phyloP scores from a whole-genome alignment of 164 flowering plant genomes.

The Malania oleifera region DNA sequence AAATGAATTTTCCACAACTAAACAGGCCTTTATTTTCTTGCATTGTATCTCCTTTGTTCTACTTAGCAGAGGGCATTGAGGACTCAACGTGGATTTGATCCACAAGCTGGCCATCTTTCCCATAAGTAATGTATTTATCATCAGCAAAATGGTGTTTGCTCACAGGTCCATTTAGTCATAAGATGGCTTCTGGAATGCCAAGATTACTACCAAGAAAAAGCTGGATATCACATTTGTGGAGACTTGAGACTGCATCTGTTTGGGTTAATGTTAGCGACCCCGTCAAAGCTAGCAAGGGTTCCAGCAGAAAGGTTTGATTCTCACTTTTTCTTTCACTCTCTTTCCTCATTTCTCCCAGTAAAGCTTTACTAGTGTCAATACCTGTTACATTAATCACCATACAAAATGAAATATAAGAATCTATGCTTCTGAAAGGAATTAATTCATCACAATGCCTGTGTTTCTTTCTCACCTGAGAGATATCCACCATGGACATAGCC shows the following conservation, averaged over 20 bases:
- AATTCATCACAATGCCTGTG: background rate
- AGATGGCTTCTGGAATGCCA: constrained; percentile 58
- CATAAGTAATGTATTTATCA: background rate
- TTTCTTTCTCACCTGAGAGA: constrained; percentile 53
- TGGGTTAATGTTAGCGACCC: constrained; percentile 45
- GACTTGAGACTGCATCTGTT: constrained; percentile 42
- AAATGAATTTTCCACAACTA: too few relatives aligned
- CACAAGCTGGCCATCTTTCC: background rate
- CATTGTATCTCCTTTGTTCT: too few relatives aligned
- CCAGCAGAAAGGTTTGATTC: constrained; percentile 34
- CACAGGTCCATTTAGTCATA: constrained; percentile 48
- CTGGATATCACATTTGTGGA: constrained; percentile 61
- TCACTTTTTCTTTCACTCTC: constrained; percentile 31
- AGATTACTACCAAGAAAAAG: constrained; percentile 45
- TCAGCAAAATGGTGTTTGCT: constrained; percentile 6
- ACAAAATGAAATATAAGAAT: too few relatives aligned
- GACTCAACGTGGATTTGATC: background rate
- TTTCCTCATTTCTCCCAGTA: constrained; percentile 53
- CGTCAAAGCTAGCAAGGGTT: constrained; percentile 57
- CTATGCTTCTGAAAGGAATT: too few relatives aligned
- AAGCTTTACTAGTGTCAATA: constrained; percentile 54
- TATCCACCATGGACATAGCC: constrained; percentile 95
- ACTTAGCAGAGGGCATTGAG: too few relatives aligned
- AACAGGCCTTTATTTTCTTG: too few relatives aligned
- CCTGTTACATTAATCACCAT: constrained; percentile 39